These are phyloP conservation scores for Aureobasidium sp. DNA, from an alignment of 2,329 filamentous ascomycete genomes.

Conservation along the genomic window DNA sequence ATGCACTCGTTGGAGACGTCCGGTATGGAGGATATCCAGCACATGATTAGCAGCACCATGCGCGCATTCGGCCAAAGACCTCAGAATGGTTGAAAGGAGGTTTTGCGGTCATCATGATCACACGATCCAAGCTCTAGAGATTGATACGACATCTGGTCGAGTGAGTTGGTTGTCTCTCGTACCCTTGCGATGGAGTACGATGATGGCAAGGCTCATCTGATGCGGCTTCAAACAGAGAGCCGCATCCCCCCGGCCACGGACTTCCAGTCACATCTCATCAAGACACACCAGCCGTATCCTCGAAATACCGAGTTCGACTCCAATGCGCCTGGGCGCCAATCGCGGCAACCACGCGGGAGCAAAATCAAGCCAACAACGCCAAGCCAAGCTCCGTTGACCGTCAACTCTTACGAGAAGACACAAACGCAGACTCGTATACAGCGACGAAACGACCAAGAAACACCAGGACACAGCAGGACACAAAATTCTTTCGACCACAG, in stretches of 20 bases:
- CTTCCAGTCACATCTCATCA: not conserved
- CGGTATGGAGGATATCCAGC: conserved; percentile 34
- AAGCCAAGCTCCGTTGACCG: no score
- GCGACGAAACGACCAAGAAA: not conserved
- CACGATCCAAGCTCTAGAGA: no score
- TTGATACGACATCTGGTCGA: not conserved
- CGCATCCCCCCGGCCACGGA: not conserved
- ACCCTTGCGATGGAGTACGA: not conserved
- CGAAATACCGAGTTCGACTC: not conserved
- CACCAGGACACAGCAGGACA: not conserved
- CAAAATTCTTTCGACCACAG: not conserved
- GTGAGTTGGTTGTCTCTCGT: not conserved
- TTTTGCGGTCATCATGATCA: not conserved
- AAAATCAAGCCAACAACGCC: no score
- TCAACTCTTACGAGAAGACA: not conserved
- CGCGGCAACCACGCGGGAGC: no score
- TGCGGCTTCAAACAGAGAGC: not conserved
- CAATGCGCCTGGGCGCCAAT: not conserved
- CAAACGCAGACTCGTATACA: not conserved
- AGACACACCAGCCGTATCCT: not conserved
- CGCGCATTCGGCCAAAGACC: conserved; percentile 5
- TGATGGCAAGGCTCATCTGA: not conserved
- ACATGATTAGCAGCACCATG: conserved; percentile 27
- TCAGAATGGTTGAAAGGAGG: conserved; percentile 1
- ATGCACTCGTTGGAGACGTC: conserved; percentile 32